These are phyloP conservation scores for Bipolaris oryzae DNA, from an alignment of 2,329 filamentous ascomycete species.

Conservation along the genomic window DNA sequence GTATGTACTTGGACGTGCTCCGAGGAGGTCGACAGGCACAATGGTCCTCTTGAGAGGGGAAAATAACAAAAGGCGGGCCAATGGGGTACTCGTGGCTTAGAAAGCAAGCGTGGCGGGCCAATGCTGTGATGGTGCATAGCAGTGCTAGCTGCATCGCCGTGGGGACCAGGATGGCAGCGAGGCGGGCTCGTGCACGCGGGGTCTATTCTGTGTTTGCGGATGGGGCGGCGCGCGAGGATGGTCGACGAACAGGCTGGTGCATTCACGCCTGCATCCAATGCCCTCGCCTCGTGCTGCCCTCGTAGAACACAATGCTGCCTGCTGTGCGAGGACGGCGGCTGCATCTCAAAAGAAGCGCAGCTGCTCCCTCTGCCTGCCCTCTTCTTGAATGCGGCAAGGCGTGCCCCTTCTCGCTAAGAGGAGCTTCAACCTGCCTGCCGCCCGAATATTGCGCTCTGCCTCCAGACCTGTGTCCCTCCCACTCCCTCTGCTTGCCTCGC, in stretches of 20 bases:
- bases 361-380: slow-evolving; percentile 22
- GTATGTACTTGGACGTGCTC: neutral
- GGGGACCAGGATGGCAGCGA: slow-evolving; percentile 13
- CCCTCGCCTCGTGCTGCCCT: slow-evolving; percentile 16
- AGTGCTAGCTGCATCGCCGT: slow-evolving; percentile 15
- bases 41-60: neutral
- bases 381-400: slow-evolving; percentile 35
- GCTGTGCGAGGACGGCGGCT: slow-evolving; percentile 15
- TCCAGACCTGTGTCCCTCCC: slow-evolving; percentile 16
- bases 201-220: slow-evolving; percentile 19
- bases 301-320: slow-evolving; percentile 13
- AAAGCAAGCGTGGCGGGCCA: slow-evolving; percentile 5
- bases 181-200: slow-evolving; percentile 26
- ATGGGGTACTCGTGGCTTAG: neutral
- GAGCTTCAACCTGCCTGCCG: slow-evolving; percentile 26
- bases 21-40: neutral
- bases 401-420: slow-evolving; percentile 41
- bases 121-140: slow-evolving; percentile 1
- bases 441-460: slow-evolving; percentile 28
- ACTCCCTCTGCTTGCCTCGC: slow-evolving; percentile 34
- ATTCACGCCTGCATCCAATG: slow-evolving; percentile 15
- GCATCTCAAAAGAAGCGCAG: slow-evolving; percentile 11
- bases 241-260: slow-evolving; percentile 16
- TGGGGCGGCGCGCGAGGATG: slow-evolving; percentile 16
- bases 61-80: slow-evolving; percentile 1